A percentile compares a stretch with the other conserved stretches of the same genome.
phyloP scores from a whole-genome alignment of 2,329 filamentous ascomycete genomes.

The Colletotrichum sp. region DNA sequence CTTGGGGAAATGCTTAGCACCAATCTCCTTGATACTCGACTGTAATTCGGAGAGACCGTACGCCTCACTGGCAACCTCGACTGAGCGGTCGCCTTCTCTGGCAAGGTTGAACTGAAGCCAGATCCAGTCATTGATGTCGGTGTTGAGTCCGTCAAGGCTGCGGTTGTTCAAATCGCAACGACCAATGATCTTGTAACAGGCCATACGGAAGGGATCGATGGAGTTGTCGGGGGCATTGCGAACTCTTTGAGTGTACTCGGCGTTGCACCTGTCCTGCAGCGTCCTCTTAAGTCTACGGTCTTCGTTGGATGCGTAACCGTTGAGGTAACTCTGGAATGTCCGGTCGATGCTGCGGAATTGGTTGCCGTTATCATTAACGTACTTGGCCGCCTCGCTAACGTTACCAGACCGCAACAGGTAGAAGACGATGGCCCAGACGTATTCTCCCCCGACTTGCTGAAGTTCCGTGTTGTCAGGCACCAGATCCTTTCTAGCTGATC shows the following conservation, averaged over 20 bases:
- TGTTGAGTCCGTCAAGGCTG: conserved; percentile 66
- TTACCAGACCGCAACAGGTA: conserved; percentile 88
- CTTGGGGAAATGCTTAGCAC: conserved; percentile 88
- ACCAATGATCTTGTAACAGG: conserved; percentile 97
- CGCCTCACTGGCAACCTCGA: conserved; percentile 69
- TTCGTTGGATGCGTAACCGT: conserved; percentile 77
- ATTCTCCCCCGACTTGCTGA: conserved; percentile 81
- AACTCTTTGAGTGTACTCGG: conserved; percentile 85
- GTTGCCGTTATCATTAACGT: conserved; percentile 79
- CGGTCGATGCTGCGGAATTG: conserved; percentile 91
- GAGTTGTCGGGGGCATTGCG: conserved; percentile 86
- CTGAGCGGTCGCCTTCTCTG: conserved; percentile 66
- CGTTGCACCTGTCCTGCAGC: conserved; percentile 85
- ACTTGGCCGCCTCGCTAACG: conserved; percentile 82
- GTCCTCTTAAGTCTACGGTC: conserved; percentile 81
- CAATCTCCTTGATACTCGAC: conserved; percentile 84
- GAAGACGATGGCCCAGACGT: conserved; percentile 93
- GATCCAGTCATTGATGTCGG: conserved; percentile 73
- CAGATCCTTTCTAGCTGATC: conserved; percentile 80
- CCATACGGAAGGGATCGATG: conserved; percentile 93
- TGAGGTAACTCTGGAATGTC: conserved; percentile 87
- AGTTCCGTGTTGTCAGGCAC: conserved; percentile 81
- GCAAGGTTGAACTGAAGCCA: conserved; percentile 76
- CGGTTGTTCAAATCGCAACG: conserved; percentile 73
- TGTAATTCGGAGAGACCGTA: conserved; percentile 74